Evolutionary conservation across 1,139 yeast genomes (phyloP), one percentile per base, ranked within the genome.

Genomic region (Pichia terricola): DNA sequence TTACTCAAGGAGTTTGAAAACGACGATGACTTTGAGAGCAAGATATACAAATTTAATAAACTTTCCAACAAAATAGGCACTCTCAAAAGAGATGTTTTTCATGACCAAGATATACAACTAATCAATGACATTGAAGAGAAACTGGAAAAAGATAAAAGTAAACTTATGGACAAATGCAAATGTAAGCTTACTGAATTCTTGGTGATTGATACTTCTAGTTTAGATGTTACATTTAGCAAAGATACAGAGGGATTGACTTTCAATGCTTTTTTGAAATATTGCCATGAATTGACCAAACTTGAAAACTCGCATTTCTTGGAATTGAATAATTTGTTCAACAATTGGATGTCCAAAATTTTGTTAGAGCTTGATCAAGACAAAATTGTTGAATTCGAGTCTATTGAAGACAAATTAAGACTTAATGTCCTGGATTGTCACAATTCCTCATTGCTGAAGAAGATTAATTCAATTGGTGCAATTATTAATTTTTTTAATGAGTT

Each of bases 91-190:
- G 35, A 30, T 2, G 28, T 41, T 22, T 33, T 33, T 4, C 10
- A 41, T 1, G n/a, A 75, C 26, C 16, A 30, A 3, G 32, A 35
- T 5, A 33, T 45, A 70, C 81, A 79, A 66, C 68, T 77, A 39
- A 75, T 75, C 47, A 81, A 72, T 37, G 95, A 87, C 53, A 80
- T 89, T 53, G 89, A 83, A 56, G 66, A 70, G 44, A 77, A 82
- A 65, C 73, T 87, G 59, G 64, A 67, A 47, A 67, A 70, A 57
- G 76, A 84, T 56, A 95, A 87, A n/a, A 40, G 35, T 9, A 40
- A 40, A 6, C 31, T 51, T 8, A 16, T 33, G 4, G 33, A 41
- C 9, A 30, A 45, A 16, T 44, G 53, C 9, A 37, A 49, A 28
- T 16, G 41, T 3, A 33, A 35, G 16, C 26, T 54, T 4, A 16